Percentiles rank a stretch among this genome's conserved stretches.
These are phyloP conservation scores for Cytidiella melzeri DNA, from an alignment of 768 basidiomycete genomes.

Conservation along the genomic window DNA sequence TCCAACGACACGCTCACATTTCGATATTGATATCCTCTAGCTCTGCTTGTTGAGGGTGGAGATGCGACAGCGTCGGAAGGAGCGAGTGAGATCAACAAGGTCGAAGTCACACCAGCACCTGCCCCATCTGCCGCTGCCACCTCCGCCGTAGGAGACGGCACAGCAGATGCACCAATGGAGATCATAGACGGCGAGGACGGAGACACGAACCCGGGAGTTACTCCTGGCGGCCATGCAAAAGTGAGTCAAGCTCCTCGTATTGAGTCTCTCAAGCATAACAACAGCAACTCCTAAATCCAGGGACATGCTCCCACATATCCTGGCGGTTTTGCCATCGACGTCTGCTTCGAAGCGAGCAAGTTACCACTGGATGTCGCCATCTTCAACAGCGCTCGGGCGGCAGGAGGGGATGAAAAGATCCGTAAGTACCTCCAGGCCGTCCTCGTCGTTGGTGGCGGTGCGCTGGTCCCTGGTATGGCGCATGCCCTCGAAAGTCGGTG, in stretches of 20 bases:
- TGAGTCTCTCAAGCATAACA: neutral
- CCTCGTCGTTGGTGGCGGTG: conserved; percentile 81
- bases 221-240: conserved; percentile 8
- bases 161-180: conserved; percentile 34
- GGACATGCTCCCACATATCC: conserved; percentile 22
- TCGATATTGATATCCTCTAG: conserved; percentile 3
- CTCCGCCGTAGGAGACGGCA: conserved; percentile 10
- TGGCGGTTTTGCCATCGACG: conserved; percentile 59
- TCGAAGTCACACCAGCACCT: conserved; percentile 6
- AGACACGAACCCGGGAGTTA: conserved; percentile 33
- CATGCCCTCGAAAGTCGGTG: conserved; percentile 87
- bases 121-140: conserved; percentile 6
- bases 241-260: neutral
- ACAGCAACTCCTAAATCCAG: neutral
- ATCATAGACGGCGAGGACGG: conserved; percentile 41
- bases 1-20: neutral
- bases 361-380: conserved; percentile 90
- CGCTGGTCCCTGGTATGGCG: conserved; percentile 73
- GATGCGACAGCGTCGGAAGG: conserved; percentile 8
- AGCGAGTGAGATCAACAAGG: conserved; percentile 2
- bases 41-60: neutral
- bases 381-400: conserved; percentile 85
- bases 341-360: conserved; percentile 81
- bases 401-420: conserved; percentile 83
- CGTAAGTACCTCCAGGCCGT: conserved; percentile 86